Base-by-base conservation (phyloP, 2,329 filamentous ascomycete species). In the Calonectria henricotiae region DNA sequence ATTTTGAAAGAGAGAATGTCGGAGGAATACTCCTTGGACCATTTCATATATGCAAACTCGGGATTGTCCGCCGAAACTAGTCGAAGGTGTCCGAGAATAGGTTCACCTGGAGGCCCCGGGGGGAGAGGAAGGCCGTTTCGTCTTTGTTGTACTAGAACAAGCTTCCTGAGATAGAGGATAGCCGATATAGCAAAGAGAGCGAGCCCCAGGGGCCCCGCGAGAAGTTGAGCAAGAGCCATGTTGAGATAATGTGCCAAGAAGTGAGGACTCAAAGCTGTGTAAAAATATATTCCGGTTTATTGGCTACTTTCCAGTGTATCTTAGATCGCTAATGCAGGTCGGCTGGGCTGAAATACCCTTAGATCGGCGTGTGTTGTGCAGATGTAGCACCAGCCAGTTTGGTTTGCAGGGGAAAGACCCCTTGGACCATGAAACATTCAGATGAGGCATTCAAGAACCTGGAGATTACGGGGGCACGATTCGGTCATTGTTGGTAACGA, bases 1-100 rank as follows among this genome's bases (percentile, higher is more conserved):
- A 79, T 79, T 68, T 71, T 81, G 80, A 73, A 80, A 69, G 73
- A 84, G 2, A 80, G 49, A 2, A 80, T 70, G 39, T 80, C 79
- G 25, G 79, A 81, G 1, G 90, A 80, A 93, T 93, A 81, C 92
- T 80, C 69, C 13, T 76, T 69, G 1, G 77, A 78, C 78, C 78
- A 79, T 44, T 69, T 66, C 69, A 79, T 78, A 65, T 80, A 82
- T 5, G 75, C 74, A 54, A 78, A 76, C 37, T 80, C 79, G 4
- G 80, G 79, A 51, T 77, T 78, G 62, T 79, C 73, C 3, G 75
- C 74, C 0, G 81, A 86, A 12, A 85, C 80, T 65, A 88, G 80
- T 4, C 83, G 82, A 6, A 81, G 73, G 62, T 85, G 85, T 4
- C 86, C 86, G 6, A 85, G 76, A 15, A 88, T 75, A 1, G 82